Conservation (phyloP, 1,139 yeast species). For the Taphrina flavorubra region DNA sequence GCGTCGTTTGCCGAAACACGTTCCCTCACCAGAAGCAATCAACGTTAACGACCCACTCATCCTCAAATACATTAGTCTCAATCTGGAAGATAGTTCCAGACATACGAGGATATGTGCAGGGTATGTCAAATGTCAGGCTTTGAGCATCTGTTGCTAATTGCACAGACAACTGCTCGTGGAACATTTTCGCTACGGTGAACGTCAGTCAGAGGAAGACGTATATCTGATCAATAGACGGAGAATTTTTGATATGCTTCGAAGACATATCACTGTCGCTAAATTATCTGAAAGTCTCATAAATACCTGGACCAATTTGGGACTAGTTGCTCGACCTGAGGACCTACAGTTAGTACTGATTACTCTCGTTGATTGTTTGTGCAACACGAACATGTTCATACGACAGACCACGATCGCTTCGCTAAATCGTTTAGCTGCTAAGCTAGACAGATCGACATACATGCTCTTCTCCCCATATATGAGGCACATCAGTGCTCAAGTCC, state of each 20-base stretch:
- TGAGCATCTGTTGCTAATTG: neutral
- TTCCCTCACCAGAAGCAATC: neutral
- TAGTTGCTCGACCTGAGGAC: conserved; percentile 65
- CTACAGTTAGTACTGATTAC: conserved; percentile 65
- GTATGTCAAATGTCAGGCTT: neutral
- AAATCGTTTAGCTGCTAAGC: conserved; percentile 1
- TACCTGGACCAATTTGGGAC: conserved; percentile 67
- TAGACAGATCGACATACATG: conserved; percentile 49
- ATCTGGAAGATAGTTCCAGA: conserved; percentile 20
- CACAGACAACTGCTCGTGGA: conserved; percentile 6
- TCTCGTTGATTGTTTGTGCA: conserved; percentile 66
- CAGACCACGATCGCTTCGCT: conserved; percentile 57
- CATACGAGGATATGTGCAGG: conserved; percentile 25
- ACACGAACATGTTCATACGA: conserved; percentile 64
- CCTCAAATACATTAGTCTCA: conserved; percentile 3
- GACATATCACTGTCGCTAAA: conserved; percentile 43
- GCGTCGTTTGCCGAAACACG: conserved; percentile 7
- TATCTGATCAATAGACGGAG: conserved; percentile 19
- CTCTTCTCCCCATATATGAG: conserved; percentile 51
- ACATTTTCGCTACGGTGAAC: conserved; percentile 25
- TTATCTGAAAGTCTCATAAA: conserved; percentile 68
- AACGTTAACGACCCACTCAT: neutral
- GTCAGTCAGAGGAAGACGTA: conserved; percentile 16
- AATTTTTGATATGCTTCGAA: conserved; percentile 41
- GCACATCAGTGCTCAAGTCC: conserved; percentile 66